phyloP scores from a whole-genome alignment of 1,284 basidiomycete genomes.

The Ustilago tritici region DNA sequence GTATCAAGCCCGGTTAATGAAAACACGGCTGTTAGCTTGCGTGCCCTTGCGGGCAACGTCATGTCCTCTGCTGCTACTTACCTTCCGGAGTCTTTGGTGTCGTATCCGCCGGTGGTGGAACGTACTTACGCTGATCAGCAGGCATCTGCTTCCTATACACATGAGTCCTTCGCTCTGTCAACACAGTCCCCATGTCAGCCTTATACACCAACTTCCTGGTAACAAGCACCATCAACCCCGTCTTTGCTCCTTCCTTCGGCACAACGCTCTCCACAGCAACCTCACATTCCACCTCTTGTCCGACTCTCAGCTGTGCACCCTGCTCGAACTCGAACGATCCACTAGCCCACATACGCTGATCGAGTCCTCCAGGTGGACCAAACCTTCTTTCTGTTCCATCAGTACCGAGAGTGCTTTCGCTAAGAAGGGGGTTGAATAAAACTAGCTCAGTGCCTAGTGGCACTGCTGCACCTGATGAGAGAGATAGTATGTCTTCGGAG shows the following conservation, averaged over 20 bases:
- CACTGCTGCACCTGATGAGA: conserved; percentile 2
- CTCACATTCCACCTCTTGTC: conserved; percentile 28
- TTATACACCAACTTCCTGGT: conserved; percentile 33
- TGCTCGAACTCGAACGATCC: conserved; percentile 45
- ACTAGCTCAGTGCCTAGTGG: conserved; percentile 41
- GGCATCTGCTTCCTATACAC: conserved; percentile 40
- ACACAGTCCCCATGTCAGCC: conserved; percentile 15
- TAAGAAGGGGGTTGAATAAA: conserved; percentile 46
- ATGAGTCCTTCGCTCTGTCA: conserved; percentile 39
- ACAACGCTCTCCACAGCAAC: conserved; percentile 31
- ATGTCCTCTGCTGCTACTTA: conserved; percentile 6
- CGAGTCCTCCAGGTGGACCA: conserved; percentile 40
- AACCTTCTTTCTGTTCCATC: conserved; percentile 45
- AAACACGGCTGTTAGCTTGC: neutral
- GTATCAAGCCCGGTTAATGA: neutral
- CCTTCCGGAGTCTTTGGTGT: conserved; percentile 23
- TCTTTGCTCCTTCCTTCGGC: conserved; percentile 43
- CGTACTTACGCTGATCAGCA: conserved; percentile 25
- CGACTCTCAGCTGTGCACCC: conserved; percentile 22
- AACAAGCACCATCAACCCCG: conserved; percentile 46
- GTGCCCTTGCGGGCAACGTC: too few relatives aligned
- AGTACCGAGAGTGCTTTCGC: conserved; percentile 22
- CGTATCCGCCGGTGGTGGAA: conserved; percentile 6
- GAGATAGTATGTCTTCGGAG: conserved; percentile 18
- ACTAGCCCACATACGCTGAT: conserved; percentile 53